These are phyloP conservation scores for Hemerocallis citrina DNA, from an alignment of 106 monocot genomes.

Conservation along the genomic window DNA sequence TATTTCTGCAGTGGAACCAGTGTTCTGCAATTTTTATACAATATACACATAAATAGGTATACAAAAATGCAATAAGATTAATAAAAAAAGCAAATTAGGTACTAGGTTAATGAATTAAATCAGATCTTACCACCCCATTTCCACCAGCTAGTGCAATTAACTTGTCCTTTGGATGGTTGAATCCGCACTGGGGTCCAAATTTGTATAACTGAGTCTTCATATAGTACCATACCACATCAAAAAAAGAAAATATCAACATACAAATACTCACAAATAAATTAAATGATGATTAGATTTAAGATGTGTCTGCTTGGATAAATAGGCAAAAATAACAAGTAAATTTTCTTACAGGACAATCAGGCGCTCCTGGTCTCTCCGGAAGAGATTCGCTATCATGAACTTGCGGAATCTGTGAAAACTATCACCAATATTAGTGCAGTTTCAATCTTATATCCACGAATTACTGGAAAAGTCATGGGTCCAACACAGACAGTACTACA, in stretches of 20 bases:
- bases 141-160: conserved; percentile 10
- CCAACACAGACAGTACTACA: no score
- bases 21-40: conserved; percentile 18
- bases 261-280: background rate
- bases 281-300: no score
- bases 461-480: no score
- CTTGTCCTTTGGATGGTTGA: conserved; percentile 68
- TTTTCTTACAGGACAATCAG: no score
- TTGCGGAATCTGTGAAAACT: no score
- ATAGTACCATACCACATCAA: conserved; percentile 34
- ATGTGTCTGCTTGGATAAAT: no score
- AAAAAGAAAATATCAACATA: background rate
- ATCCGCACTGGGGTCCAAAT: conserved; percentile 65
- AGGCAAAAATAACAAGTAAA: no score
- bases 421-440: no score
- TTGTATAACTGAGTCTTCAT: conserved; percentile 80
- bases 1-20: conserved; percentile 18
- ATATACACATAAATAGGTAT: background rate
- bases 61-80: background rate
- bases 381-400: no score
- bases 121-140: conserved; percentile 3
- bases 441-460: no score
- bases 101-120: background rate
- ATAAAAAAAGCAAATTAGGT: background rate
- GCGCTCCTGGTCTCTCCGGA: no score